A percentile compares a stretch with the other conserved stretches of the same genome.
These are phyloP conservation scores for Cotoneaster glaucophyllus DNA, from an alignment of 306 rosid genomes.

Conservation along the genomic window DNA sequence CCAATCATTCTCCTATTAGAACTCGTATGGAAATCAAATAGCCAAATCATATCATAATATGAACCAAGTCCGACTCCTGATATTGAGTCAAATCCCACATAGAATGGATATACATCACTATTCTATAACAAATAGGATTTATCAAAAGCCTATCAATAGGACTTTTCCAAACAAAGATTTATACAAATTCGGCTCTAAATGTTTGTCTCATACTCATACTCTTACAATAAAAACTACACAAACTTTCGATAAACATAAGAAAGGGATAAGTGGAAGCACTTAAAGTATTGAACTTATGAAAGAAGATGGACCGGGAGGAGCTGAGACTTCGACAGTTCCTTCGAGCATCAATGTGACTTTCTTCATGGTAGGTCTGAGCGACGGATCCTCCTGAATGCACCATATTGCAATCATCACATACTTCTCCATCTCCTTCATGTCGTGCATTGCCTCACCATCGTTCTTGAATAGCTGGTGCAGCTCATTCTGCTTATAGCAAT, in stretches of 20 bases:
- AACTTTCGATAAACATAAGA: neutral
- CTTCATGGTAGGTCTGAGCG: conserved; percentile 30
- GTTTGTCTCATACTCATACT: too few relatives aligned
- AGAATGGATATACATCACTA: too few relatives aligned
- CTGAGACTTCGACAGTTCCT: conserved; percentile 20
- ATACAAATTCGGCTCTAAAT: too few relatives aligned
- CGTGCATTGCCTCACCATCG: conserved; percentile 9
- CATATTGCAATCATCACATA: conserved; percentile 29
- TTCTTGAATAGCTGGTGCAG: conserved; percentile 2
- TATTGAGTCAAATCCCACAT: too few relatives aligned
- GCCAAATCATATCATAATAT: too few relatives aligned
- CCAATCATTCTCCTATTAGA: too few relatives aligned
- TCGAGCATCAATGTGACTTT: conserved; percentile 32
- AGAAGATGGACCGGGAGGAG: conserved; percentile 19
- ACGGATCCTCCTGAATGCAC: conserved; percentile 42
- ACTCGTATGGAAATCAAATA: too few relatives aligned
- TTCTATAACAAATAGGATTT: too few relatives aligned
- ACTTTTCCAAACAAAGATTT: too few relatives aligned
- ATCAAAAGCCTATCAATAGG: too few relatives aligned
- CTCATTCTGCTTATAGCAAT: conserved; percentile 17
- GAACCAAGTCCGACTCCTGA: too few relatives aligned
- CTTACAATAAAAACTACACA: too few relatives aligned
- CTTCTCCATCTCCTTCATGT: conserved; percentile 19
- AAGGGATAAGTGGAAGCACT: neutral
- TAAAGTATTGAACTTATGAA: conserved; percentile 7